These are phyloP conservation scores for Casuarina cunninghamiana DNA, from an alignment of 306 rosid species.

Conservation along the genomic window DNA sequence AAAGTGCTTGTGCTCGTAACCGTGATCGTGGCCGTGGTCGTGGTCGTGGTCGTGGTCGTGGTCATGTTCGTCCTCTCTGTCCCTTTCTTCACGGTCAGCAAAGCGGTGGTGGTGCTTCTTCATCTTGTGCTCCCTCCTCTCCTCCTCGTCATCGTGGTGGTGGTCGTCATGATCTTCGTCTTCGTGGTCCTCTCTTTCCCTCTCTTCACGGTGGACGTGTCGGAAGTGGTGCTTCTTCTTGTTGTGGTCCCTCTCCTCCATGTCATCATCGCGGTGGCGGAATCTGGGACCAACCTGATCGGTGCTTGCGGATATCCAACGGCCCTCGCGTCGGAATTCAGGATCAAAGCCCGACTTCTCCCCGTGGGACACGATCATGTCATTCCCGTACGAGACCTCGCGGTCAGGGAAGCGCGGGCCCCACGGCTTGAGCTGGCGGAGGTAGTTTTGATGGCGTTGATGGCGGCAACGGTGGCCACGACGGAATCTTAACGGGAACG, in stretches of 20 bases:
- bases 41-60: neutral
- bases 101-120: slow-evolving; percentile 20
- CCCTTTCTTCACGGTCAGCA: neutral
- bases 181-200: slow-evolving; percentile 12
- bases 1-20: neutral
- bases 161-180: neutral
- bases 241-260: neutral
- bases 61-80: neutral
- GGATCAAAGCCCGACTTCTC: slow-evolving; percentile 18
- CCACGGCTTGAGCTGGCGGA: slow-evolving; percentile 32
- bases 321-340: neutral
- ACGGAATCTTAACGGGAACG: slow-evolving; percentile 36
- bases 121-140: slow-evolving; percentile 25
- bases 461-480: slow-evolving; percentile 38
- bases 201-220: neutral
- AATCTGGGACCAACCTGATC: slow-evolving; percentile 28
- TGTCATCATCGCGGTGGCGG: slow-evolving; percentile 18
- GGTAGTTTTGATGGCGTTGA: neutral
- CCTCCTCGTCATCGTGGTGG: neutral
- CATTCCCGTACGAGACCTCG: slow-evolving; percentile 32
- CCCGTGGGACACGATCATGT: slow-evolving; percentile 30
- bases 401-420: slow-evolving; percentile 22
- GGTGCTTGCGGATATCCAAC: slow-evolving; percentile 35
- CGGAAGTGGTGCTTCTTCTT: slow-evolving; percentile 29
- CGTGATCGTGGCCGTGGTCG: neutral